Evolutionary conservation across 176 grass and related monocot species (phyloP), one percentile per base, ranked within the genome.

Genomic region (Carex scoparia): DNA sequence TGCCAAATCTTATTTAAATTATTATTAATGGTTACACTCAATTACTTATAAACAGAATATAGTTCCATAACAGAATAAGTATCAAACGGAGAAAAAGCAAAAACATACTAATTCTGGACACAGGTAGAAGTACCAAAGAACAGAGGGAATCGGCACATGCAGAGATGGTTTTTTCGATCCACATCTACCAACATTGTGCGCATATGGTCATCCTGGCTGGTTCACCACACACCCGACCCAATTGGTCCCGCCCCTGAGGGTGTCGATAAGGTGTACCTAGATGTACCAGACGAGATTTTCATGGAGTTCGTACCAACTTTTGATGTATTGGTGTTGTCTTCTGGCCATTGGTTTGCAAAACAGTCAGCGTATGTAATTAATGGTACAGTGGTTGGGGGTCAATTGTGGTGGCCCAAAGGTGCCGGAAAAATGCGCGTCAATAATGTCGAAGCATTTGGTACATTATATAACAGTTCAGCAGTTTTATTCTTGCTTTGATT

Each of bases 341-440:
- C 95, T 3, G 92, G 95, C 30, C 95, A 98, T 73, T 98, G 95
- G 95, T 98, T 98, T 69, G 89, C 95, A 35, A 98, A 98, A 73
- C 79, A 70, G 76, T 94, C 91, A 55, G 91, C 89, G 14, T 98
- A 94, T 82, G 63, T 94, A 53, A 80, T 88, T 63, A 93, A 94
- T 31, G 84, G 75, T 31, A 66, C 84, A 77, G 78, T 90, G 85
- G 86, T 98, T 19, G 95, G 93, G 80, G 95, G 95, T 78, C 95
- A 98, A 80, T 90, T 98, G 16, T 98, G 92, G 95, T 93, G 91
- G 93, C 89, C 93, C 81, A 88, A 84, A 84, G 10, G 77, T 68
- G 85, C 86, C 8, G 90, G 87, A 59, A 87, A 89, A 15, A 98
- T 95, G 95, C 79, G 84, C 88, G 62, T 95, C 42, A 98, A 95